A percentile compares a stretch with the other conserved stretches of the same genome.
Conservation (phyloP, 495 filamentous ascomycete genomes). For the Cercophora newfieldiana region DNA sequence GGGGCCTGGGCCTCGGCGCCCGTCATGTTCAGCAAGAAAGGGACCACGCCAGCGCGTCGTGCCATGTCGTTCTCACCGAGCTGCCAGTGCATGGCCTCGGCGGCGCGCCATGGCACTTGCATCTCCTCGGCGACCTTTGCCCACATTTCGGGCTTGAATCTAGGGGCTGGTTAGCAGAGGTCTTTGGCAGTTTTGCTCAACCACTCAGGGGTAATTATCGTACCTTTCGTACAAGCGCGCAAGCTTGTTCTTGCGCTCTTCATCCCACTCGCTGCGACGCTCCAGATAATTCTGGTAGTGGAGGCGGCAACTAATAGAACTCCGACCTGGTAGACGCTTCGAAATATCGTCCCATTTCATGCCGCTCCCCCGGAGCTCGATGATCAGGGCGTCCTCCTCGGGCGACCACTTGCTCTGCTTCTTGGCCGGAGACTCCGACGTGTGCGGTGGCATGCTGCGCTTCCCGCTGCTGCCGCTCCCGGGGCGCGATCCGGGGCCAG, state of each 20-base stretch:
- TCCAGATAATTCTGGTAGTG: conserved; percentile 99
- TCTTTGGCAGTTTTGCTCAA: not conserved
- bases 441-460: conserved; percentile 54
- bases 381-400: conserved; percentile 87
- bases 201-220: not conserved
- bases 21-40: conserved; percentile 68
- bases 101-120: conserved; percentile 93
- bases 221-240: conserved; percentile 94
- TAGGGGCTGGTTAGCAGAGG: conserved; percentile 41
- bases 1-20: conserved; percentile 55
- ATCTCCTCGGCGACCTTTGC: conserved; percentile 89
- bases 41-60: conserved; percentile 77
- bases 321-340: conserved; percentile 82
- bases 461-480: conserved; percentile 32
- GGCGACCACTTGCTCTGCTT: conserved; percentile 95
- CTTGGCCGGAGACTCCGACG: conserved; percentile 78
- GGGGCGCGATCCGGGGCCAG: conserved; percentile 17
- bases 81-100: conserved; percentile 98
- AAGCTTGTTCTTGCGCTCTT: conserved; percentile 95
- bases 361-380: conserved; percentile 79
- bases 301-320: conserved; percentile 87
- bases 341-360: conserved; percentile 99
- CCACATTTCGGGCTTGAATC: conserved; percentile 98
- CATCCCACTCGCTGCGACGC: conserved; percentile 86
- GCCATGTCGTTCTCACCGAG: conserved; percentile 93